Evolutionary conservation across 352 stramenopile species (phyloP), one percentile per base, ranked within the genome.

Genomic region (Pythium brachiatum): DNA sequence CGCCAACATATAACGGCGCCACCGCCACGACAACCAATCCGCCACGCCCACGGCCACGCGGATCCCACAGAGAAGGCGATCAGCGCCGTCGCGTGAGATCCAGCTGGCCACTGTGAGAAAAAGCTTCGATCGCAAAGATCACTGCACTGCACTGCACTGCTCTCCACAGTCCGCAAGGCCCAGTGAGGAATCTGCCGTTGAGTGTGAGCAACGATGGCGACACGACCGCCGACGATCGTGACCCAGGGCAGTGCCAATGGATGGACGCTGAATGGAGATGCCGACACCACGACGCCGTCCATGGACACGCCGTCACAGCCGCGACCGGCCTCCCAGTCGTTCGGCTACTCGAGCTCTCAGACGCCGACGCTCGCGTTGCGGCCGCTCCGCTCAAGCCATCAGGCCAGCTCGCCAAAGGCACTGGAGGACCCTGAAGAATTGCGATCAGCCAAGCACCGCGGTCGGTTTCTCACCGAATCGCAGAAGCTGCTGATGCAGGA

Each of bases 391-490:
- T 64, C 62, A 31, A 55, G 44, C 12, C 62, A 50, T 38, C 38
- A 47, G 21, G 18, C 25, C 26, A 31, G 32, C 20, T 26, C n/a
- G 38, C 27, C 23, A 21, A 31, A 34, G 36, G 41, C 39, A 47
- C 8, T 41, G 5, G 46, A 31, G 18, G 50, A 53, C 13, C 52
- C 60, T 1, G 43, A 62, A 21, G 31, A 53, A 25, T 16, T 58
- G 21, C 52, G 41, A 29, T 60, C 60, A 23, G 43, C 51, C n/a
- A 32, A 57, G 25, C 74, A 79, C 43, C 66, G 63, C 6, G 39
- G 62, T 16, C 66, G 74, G 8, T 80, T 80, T 20, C 58, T 82
- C 41, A 75, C 59, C 8, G 72, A 78, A 11, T 58, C 66, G 12
- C 69, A 82, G 51, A 71, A 73, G 55, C 60, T 80, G 21, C 62